Evolutionary conservation across 805 yeast genomes (phyloP).

Genomic region (Alloascoidea africana): DNA sequence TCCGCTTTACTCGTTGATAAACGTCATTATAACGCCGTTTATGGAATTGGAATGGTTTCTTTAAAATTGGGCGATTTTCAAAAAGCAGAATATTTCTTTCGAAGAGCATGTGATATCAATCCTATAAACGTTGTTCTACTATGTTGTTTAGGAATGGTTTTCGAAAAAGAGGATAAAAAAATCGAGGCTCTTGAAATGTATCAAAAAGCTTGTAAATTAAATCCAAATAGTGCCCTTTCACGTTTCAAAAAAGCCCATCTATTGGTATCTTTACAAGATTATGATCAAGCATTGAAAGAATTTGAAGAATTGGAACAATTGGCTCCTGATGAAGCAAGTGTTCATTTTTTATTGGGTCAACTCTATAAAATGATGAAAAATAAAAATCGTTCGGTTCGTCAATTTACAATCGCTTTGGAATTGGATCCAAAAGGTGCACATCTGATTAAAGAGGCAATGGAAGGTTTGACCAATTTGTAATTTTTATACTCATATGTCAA

Average conservation of each 20-base stretch:
- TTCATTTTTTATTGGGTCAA: constrained; percentile 81
- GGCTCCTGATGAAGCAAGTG: constrained; percentile 92
- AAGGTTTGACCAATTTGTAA: constrained; percentile 12
- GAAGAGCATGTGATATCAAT: constrained; percentile 77
- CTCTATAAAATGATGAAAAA: constrained; percentile 64
- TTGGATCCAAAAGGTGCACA: constrained; percentile 89
- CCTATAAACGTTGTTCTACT: constrained; percentile 81
- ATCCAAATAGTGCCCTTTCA: constrained; percentile 77
- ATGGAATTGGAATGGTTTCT: constrained; percentile 91
- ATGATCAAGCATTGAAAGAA: constrained; percentile 54
- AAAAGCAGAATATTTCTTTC: constrained; percentile 74
- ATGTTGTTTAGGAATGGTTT: constrained; percentile 89
- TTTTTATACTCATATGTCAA: constrained; percentile 1
- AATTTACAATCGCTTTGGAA: constrained; percentile 78
- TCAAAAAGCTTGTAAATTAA: constrained; percentile 67
- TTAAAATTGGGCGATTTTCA: constrained; percentile 73
- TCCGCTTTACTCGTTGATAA: constrained; percentile 62
- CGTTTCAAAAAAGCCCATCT: constrained; percentile 80
- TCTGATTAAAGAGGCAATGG: constrained; percentile 73
- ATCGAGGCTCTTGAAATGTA: constrained; percentile 70
- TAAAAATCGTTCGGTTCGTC: constrained; percentile 64
- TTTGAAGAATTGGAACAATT: constrained; percentile 57
- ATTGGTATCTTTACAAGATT: constrained; percentile 54
- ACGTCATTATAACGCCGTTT: constrained; percentile 85
- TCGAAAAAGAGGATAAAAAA: constrained; percentile 57